Evolutionary conservation across 1,284 basidiomycete species (phyloP).

Genomic region (Microbotryomycetes sp.): DNA sequence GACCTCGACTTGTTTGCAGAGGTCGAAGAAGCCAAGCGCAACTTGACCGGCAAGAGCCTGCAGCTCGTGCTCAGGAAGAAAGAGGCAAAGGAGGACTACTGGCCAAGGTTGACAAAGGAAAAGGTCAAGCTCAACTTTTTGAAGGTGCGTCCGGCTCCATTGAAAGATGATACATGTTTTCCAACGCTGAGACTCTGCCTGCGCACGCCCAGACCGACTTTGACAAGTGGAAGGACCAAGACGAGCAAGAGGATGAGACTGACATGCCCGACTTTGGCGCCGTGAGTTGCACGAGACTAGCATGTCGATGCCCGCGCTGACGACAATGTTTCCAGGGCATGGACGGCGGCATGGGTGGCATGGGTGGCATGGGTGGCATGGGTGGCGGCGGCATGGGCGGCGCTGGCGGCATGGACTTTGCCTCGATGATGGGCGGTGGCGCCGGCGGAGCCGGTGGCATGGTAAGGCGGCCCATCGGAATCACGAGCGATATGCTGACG

Average conservation of each 20-base stretch:
- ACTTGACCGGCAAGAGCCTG: constrained; percentile 45
- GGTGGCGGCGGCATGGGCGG: constrained; percentile 44
- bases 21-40: constrained; percentile 27
- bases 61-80: constrained; percentile 73
- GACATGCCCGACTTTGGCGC: constrained; percentile 39
- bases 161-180: neutral
- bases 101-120: constrained; percentile 82
- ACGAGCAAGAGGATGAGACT: constrained; percentile 72
- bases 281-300: constrained; percentile 46
- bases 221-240: constrained; percentile 76
- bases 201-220: constrained; percentile 7
- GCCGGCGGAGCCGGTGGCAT: constrained; percentile 40
- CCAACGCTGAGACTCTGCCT: neutral
- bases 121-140: constrained; percentile 79
- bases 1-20: constrained; percentile 27
- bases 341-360: constrained; percentile 46
- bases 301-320: constrained; percentile 41
- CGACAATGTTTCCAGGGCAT: neutral
- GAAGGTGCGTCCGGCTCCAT: constrained; percentile 46
- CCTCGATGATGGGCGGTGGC: constrained; percentile 44
- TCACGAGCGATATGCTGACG: no score
- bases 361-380: constrained; percentile 48
- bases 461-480: constrained; percentile 36
- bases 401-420: constrained; percentile 41
- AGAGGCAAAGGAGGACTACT: constrained; percentile 64